These are phyloP conservation scores for Clonostachys sp. DNA, from an alignment of 2,329 filamentous ascomycete species.

Conservation along the genomic window DNA sequence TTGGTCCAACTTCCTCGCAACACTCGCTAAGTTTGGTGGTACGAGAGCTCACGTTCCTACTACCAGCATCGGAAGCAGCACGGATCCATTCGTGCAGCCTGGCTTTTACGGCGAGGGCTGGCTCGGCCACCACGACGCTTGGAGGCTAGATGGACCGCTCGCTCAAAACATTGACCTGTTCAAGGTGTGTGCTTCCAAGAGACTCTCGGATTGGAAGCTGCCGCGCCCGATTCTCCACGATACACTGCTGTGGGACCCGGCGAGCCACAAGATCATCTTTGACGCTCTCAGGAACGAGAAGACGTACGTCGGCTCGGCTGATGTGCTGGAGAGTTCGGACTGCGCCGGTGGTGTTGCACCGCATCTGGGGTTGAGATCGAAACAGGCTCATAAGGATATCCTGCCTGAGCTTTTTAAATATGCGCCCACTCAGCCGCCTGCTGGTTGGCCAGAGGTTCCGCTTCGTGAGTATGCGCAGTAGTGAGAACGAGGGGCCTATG, in stretches of 20 bases:
- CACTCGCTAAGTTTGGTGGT: neutral
- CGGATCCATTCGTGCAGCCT: slow-evolving; percentile 1
- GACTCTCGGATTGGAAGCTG: neutral
- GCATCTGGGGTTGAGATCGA: neutral
- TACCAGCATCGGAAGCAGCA: slow-evolving; percentile 2
- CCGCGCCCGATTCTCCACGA: slow-evolving; percentile 1
- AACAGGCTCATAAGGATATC: neutral
- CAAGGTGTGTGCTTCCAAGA: neutral
- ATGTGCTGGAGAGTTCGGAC: neutral
- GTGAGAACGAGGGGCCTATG: no score
- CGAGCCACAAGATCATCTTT: slow-evolving; percentile 2
- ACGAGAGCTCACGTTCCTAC: neutral
- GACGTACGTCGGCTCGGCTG: neutral
- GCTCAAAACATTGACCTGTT: slow-evolving; percentile 1
- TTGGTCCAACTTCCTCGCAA: slow-evolving; percentile 1
- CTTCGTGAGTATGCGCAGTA: slow-evolving; percentile 1
- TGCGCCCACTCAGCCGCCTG: neutral
- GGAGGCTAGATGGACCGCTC: neutral
- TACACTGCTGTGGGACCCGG: slow-evolving; percentile 1
- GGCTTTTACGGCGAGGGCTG: neutral
- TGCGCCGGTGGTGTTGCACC: neutral
- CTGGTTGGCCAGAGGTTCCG: slow-evolving; percentile 1
- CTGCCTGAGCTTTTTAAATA: slow-evolving; percentile 1
- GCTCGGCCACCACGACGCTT: neutral
- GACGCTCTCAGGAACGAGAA: neutral